phyloP scores from a whole-genome alignment of 768 basidiomycete genomes.

The Tremella fuciformis region DNA sequence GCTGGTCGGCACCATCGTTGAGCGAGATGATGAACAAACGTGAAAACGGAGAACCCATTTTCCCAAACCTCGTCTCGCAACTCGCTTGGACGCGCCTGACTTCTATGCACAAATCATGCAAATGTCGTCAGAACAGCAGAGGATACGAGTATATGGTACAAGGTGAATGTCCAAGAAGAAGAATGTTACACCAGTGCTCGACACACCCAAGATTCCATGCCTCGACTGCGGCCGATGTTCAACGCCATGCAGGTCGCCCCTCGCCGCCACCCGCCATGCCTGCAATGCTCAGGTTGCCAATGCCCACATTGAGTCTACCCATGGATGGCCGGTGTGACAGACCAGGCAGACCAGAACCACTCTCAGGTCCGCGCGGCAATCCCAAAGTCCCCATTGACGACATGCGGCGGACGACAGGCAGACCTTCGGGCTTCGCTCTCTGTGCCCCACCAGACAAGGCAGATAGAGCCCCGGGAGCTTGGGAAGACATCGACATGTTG shows the following conservation, averaged over 20 bases:
- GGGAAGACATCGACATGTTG: neutral
- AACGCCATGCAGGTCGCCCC: neutral
- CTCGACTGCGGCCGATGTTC: neutral
- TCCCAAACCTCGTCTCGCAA: too few relatives aligned
- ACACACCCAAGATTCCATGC: too few relatives aligned
- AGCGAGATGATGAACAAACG: too few relatives aligned
- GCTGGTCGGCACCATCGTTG: too few relatives aligned
- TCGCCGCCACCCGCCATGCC: neutral
- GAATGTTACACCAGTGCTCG: too few relatives aligned
- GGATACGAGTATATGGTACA: too few relatives aligned
- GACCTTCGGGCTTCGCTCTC: neutral
- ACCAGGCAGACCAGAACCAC: neutral
- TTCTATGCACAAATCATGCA: too few relatives aligned
- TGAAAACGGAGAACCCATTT: too few relatives aligned
- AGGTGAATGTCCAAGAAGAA: too few relatives aligned
- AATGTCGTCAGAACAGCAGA: too few relatives aligned
- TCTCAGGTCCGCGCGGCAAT: neutral
- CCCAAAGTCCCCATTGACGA: conserved; percentile 2
- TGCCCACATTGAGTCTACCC: neutral
- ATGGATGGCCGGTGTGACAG: neutral
- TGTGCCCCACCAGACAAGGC: conserved; percentile 4
- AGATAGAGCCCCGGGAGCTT: neutral
- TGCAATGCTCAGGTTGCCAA: neutral
- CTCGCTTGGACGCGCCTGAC: too few relatives aligned
- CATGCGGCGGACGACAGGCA: neutral